Conservation (phyloP, 1,284 basidiomycete genomes). For the Sporisorium graminicola region DNA sequence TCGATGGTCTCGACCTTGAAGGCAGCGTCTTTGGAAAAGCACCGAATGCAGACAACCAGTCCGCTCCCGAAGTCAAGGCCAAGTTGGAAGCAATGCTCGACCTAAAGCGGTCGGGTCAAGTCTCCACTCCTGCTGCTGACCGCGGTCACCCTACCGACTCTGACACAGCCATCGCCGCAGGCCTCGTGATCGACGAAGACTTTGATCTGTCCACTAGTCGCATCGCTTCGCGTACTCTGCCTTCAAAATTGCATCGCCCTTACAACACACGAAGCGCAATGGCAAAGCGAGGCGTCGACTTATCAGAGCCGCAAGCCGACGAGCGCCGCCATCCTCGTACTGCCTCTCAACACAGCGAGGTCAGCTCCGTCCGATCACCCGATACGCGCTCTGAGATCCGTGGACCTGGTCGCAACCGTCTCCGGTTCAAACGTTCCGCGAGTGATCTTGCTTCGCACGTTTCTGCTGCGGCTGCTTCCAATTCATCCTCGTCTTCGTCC, state of each 20-base stretch:
- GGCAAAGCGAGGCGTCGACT: constrained; percentile 2
- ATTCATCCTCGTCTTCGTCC: constrained; percentile 6
- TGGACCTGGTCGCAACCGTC: constrained; percentile 19
- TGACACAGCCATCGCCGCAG: constrained; percentile 53
- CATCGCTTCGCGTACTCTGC: constrained; percentile 29
- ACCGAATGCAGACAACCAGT: neutral
- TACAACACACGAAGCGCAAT: neutral
- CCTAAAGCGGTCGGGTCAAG: constrained; percentile 34
- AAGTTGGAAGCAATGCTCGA: constrained; percentile 56
- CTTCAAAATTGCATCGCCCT: constrained; percentile 12
- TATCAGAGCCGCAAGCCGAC: neutral
- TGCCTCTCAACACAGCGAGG: constrained; percentile 16
- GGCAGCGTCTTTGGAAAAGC: constrained; percentile 49
- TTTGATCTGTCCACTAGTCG: constrained; percentile 59
- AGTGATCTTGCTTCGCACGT: constrained; percentile 39
- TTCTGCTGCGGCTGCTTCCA: neutral
- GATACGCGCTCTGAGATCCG: constrained; percentile 25
- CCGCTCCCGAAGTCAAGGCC: constrained; percentile 20
- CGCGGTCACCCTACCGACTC: constrained; percentile 22
- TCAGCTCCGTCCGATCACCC: neutral
- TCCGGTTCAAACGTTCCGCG: constrained; percentile 44
- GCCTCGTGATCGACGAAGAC: constrained; percentile 61
- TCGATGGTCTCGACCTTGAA: constrained; percentile 52
- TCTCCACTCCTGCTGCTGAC: neutral
- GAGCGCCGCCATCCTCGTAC: constrained; percentile 23